Base-by-base conservation (phyloP, 192 early-diverging fungal species). In the Obelidium mucronatum region DNA sequence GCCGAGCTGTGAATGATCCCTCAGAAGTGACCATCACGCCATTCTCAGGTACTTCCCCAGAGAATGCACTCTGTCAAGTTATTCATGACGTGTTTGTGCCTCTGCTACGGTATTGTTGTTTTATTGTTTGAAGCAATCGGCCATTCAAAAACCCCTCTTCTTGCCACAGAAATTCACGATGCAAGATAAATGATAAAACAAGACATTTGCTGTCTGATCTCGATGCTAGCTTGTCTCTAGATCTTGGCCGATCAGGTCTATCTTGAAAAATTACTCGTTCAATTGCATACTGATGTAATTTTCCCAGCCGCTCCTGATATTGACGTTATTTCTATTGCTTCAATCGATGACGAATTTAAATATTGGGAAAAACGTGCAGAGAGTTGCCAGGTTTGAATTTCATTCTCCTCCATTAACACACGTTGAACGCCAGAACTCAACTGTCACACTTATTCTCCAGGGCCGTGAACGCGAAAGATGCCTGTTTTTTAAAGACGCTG, bases 21-120 rank as follows among this genome's bases (percentile, higher is more conserved):
- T 59, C 56, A n/a, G 69, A 72, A 24, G 15, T 72, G 17, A 22
- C 56, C 28, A 35, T 72, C 31, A 72, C 69, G 35, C 31, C 69
- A 1, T 54, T 72, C 1, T 17, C 53, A 1, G 35, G 54, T n/a
- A 28, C 69, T 1, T 72, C 69, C 15, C 69, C 69, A 56, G 69
- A 72, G 30, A 58, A 24, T 17, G 53, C 51, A 56, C 36, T 72
- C 5, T 58, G 69, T 37, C 69, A 72, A 55, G 51, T 72, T 11
- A 54, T 72, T 58, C 69, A 72, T 40, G 69, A 72, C 39, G 69
- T 72, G 5, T 72, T 72, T 58, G 30, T 72, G 11, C 69, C 69
- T 8, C 19, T 72, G 6, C 35, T 58, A 33, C 54, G 69, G 69
- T 72, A 17, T 39, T 22, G 11, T 53, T 31, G 2, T 34, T 22